A percentile compares a stretch with the other conserved stretches of the same genome.
Evolutionary conservation across 2,329 filamentous ascomycete genomes (phyloP).

Genomic region (Thielaviopsis musarum): DNA sequence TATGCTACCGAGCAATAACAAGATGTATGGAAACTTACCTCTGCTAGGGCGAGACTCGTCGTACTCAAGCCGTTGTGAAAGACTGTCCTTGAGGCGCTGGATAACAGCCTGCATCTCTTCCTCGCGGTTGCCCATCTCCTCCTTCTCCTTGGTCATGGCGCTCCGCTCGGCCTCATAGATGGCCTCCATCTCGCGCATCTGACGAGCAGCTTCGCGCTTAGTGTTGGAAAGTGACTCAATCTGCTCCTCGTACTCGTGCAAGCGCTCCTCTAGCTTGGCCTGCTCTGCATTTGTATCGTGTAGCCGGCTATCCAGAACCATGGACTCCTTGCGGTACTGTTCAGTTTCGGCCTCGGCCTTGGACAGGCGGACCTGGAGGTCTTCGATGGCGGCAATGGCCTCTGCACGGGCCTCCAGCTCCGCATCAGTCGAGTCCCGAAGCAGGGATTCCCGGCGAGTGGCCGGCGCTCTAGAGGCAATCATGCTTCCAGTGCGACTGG

Average conservation of each 20-base stretch:
- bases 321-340: constrained; percentile 66
- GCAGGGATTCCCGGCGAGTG: constrained; percentile 36
- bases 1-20: neutral
- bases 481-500: constrained; percentile 45
- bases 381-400: constrained; percentile 61
- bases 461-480: constrained; percentile 59
- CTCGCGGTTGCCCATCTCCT: constrained; percentile 67
- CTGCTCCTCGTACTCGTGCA: constrained; percentile 73
- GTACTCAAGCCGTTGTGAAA: constrained; percentile 53
- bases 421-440: constrained; percentile 26
- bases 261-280: constrained; percentile 67
- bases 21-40: constrained; percentile 3
- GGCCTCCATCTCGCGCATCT: constrained; percentile 79
- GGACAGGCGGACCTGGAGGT: constrained; percentile 66
- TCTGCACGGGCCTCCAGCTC: constrained; percentile 66
- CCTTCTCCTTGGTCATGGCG: constrained; percentile 78
- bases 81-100: constrained; percentile 75
- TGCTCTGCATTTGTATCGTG: constrained; percentile 77
- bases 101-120: constrained; percentile 85
- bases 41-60: constrained; percentile 18
- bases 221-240: constrained; percentile 69
- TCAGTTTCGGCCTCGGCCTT: constrained; percentile 65
- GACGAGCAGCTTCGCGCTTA: constrained; percentile 65
- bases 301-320: constrained; percentile 68
- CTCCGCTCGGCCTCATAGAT: constrained; percentile 85